Evolutionary conservation across 2,329 filamentous ascomycete genomes (phyloP).

Genomic region (Clarireedia paspali): DNA sequence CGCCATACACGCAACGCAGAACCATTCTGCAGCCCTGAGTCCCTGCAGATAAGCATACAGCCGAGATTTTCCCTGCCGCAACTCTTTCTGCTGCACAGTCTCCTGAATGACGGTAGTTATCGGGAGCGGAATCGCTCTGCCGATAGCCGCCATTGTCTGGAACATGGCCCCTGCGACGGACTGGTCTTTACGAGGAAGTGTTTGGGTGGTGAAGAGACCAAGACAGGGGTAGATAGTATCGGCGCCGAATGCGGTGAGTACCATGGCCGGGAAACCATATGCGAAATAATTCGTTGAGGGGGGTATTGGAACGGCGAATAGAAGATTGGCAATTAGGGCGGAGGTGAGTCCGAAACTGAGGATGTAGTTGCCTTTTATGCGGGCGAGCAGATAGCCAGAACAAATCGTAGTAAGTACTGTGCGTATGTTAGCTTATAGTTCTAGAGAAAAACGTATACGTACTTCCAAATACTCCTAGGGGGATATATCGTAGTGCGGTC

Average conservation of each 20-base stretch:
- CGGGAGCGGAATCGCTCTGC: conserved; percentile 57
- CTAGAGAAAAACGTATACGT: background rate
- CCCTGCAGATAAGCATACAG: conserved; percentile 14
- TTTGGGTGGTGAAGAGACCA: conserved; percentile 57
- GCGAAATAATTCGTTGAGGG: conserved; percentile 57
- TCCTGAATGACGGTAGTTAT: conserved; percentile 59
- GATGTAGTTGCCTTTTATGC: conserved; percentile 41
- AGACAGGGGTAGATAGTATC: conserved; percentile 60
- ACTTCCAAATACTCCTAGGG: conserved; percentile 51
- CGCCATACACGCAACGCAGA: conserved; percentile 18
- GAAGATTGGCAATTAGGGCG: conserved; percentile 41
- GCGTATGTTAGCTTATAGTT: background rate
- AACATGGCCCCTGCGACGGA: conserved; percentile 61
- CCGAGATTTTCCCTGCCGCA: conserved; percentile 25
- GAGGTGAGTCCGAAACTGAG: conserved; percentile 40
- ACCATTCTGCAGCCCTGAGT: conserved; percentile 20
- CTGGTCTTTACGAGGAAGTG: conserved; percentile 55
- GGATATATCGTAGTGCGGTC: conserved; percentile 61
- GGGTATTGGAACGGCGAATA: conserved; percentile 58
- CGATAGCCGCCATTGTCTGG: conserved; percentile 58
- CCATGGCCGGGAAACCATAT: conserved; percentile 58
- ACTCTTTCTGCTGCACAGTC: conserved; percentile 45
- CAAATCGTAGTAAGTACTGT: conserved; percentile 14
- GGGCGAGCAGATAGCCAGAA: conserved; percentile 22
- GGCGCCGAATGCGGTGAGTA: conserved; percentile 56